Percentiles rank a stretch among this genome's conserved stretches.
Evolutionary conservation across 2,329 filamentous ascomycete species (phyloP).

Genomic region (Ascochyta fabae): DNA sequence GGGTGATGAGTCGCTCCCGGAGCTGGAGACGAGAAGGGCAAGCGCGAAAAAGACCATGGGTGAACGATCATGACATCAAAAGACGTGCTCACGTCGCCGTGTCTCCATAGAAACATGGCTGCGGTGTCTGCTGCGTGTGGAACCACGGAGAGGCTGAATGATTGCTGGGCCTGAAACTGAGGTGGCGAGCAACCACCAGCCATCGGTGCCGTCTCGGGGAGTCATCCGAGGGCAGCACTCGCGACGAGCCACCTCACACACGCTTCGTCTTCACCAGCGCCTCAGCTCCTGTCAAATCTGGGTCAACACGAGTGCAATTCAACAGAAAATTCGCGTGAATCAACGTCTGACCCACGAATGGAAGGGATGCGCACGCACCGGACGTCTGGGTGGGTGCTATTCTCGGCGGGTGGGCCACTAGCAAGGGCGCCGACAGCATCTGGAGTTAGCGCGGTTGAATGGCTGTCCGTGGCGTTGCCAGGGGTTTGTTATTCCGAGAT

Average conservation of each 20-base stretch:
- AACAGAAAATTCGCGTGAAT: constrained; percentile 12
- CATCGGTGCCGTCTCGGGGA: not conserved
- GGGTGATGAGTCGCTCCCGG: constrained; percentile 15
- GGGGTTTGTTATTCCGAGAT: constrained; percentile 15
- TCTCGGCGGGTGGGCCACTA: constrained; percentile 11
- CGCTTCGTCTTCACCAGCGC: constrained; percentile 10
- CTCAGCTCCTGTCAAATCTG: constrained; percentile 3
- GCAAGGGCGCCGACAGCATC: constrained; percentile 3
- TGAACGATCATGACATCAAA: constrained; percentile 18
- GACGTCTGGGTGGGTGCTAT: constrained; percentile 14
- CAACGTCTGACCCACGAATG: constrained; percentile 12
- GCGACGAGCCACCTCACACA: not conserved
- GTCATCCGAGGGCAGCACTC: not conserved
- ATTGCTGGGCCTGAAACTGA: constrained; percentile 8
- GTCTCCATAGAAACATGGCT: constrained; percentile 21
- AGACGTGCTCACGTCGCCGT: constrained; percentile 11
- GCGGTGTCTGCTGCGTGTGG: constrained; percentile 13
- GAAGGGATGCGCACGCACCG: constrained; percentile 13
- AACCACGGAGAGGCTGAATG: constrained; percentile 11
- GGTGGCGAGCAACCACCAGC: constrained; percentile 14
- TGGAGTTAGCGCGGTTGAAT: constrained; percentile 6
- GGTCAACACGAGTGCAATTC: constrained; percentile 14
- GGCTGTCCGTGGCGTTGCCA: constrained; percentile 17
- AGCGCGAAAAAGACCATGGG: constrained; percentile 4
- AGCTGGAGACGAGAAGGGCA: constrained; percentile 15